Percentiles rank a stretch among this genome's conserved stretches.
Evolutionary conservation across 225 moss, liverwort and hornwort species (phyloP).

Genomic region (Bryoerythrophyllum caledonicum): DNA sequence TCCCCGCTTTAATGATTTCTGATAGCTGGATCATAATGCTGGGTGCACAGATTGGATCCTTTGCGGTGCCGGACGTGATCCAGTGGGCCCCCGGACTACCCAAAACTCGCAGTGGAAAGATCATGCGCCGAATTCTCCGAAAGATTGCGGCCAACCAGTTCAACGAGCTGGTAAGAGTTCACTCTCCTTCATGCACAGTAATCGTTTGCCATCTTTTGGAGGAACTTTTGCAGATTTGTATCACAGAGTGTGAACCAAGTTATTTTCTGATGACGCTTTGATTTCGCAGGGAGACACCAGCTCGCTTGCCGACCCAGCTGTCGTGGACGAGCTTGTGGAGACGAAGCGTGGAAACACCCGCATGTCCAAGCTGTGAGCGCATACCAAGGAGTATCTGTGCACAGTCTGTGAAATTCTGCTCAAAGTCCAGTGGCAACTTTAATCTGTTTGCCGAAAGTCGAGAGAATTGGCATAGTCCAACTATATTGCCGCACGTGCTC

Average conservation of each 20-base stretch:
- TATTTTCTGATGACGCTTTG: too few species aligned
- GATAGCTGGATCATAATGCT: not conserved
- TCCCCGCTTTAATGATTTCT: not conserved
- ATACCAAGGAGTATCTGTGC: not conserved
- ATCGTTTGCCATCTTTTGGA: too few species aligned
- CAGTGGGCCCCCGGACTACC: slow-evolving; percentile 78
- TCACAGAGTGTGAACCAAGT: too few species aligned
- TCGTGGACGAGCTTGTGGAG: slow-evolving; percentile 57
- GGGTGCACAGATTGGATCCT: slow-evolving; percentile 72
- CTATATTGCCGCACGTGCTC: not conserved
- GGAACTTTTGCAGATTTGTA: too few species aligned
- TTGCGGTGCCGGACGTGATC: slow-evolving; percentile 68
- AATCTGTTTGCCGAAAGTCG: not conserved
- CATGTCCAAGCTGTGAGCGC: slow-evolving; percentile 22
- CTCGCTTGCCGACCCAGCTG: slow-evolving; percentile 66
- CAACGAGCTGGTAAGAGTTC: slow-evolving; percentile 54
- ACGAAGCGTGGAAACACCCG: slow-evolving; percentile 11
- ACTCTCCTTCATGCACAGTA: not conserved
- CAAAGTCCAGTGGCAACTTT: not conserved
- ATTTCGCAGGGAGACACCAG: slow-evolving; percentile 67
- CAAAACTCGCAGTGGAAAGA: slow-evolving; percentile 83
- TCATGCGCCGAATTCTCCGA: slow-evolving; percentile 78
- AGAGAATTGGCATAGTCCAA: not conserved
- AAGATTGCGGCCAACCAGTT: slow-evolving; percentile 78
- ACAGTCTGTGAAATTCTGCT: not conserved